phyloP scores from a whole-genome alignment of 2,329 filamentous ascomycete genomes.

The Aureobasidium vineae region DNA sequence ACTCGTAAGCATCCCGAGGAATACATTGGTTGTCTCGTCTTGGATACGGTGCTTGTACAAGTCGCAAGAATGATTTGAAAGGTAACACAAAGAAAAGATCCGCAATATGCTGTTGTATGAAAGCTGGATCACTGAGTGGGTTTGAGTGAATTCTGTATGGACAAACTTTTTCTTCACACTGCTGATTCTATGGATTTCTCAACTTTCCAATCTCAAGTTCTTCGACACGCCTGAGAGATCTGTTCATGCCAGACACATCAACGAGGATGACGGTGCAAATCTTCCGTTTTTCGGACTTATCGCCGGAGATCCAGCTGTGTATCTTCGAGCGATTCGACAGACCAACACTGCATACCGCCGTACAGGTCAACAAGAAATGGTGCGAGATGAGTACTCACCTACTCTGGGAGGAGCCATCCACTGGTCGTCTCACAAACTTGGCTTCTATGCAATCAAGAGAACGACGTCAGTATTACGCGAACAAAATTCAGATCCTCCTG shows the following conservation, averaged over 20 bases:
- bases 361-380: slow-evolving; percentile 5
- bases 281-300: not conserved
- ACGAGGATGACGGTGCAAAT: not conserved
- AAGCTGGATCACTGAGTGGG: not conserved
- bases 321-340: slow-evolving; percentile 1
- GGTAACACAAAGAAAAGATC: not conserved
- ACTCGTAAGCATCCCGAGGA: not conserved
- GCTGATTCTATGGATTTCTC: not conserved
- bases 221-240: not conserved
- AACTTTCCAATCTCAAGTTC: not conserved
- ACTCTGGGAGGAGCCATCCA: not conserved
- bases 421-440: not conserved
- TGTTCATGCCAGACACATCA: not conserved
- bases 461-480: not conserved
- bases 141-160: not conserved
- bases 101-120: not conserved
- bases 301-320: not conserved
- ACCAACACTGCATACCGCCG: not conserved
- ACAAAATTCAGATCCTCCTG: not conserved
- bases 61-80: not conserved
- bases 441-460: not conserved
- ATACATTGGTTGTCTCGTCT: not conserved
- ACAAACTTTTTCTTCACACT: not conserved
- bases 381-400: not conserved
- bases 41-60: not conserved